These are phyloP conservation scores for Capsicum pubescens DNA, from an alignment of 257 asterid species.

Conservation along the genomic window DNA sequence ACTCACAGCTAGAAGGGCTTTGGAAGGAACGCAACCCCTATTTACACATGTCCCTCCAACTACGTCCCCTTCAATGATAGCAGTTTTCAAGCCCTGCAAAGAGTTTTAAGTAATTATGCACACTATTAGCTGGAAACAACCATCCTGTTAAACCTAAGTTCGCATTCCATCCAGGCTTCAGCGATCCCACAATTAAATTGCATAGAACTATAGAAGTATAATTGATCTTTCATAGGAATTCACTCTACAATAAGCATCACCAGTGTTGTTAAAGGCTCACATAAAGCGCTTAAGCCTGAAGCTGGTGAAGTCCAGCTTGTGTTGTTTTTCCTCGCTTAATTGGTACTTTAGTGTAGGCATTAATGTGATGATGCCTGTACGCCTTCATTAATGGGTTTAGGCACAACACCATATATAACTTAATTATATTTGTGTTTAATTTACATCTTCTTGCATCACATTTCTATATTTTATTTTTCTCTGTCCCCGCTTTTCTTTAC, in stretches of 20 bases:
- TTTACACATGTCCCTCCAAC: conserved; percentile 94
- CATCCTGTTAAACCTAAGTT: neutral
- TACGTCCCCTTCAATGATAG: conserved; percentile 85
- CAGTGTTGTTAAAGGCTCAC: neutral
- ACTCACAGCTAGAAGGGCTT: conserved; percentile 90
- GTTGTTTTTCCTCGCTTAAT: neutral
- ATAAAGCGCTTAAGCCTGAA: neutral
- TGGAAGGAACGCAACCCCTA: conserved; percentile 92
- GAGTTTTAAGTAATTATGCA: neutral
- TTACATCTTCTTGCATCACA: neutral
- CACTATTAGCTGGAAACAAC: neutral
- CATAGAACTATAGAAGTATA: neutral
- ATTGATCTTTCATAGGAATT: neutral
- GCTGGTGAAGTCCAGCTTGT: neutral
- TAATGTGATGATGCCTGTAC: neutral
- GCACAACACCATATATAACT: neutral
- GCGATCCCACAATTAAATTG: neutral
- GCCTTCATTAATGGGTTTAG: neutral
- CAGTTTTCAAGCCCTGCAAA: conserved; percentile 85
- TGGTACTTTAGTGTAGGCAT: neutral
- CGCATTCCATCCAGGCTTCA: neutral
- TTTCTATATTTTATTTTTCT: neutral
- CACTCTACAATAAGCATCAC: neutral
- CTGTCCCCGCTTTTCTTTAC: neutral
- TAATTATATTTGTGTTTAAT: neutral